Conservation (phyloP, 176 grass and related monocot genomes). For the Musa itinerans region DNA sequence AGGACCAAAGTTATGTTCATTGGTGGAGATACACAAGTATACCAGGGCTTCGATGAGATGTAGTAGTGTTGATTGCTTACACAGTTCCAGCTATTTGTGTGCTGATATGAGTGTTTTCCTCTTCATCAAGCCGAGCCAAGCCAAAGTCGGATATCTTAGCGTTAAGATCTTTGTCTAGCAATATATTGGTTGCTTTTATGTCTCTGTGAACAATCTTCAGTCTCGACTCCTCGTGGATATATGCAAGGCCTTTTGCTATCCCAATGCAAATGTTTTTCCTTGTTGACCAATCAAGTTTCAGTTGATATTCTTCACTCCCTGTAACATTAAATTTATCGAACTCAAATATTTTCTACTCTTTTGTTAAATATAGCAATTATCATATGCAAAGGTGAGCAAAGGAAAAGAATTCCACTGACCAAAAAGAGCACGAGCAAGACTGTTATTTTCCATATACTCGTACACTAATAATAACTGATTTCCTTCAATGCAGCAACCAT, state of each 20-base stretch:
- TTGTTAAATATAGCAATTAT: too few relatives aligned
- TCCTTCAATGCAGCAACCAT: slow-evolving; percentile 8
- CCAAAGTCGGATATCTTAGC: slow-evolving; percentile 5
- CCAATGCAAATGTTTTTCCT: slow-evolving; percentile 8
- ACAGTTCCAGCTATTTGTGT: not conserved
- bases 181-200: slow-evolving; percentile 2
- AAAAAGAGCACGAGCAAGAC: slow-evolving; percentile 1
- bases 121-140: slow-evolving; percentile 10
- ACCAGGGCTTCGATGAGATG: not conserved
- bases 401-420: not conserved
- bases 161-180: slow-evolving; percentile 10
- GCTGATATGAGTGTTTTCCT: slow-evolving; percentile 2
- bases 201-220: slow-evolving; percentile 5
- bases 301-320: not conserved
- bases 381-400: not conserved
- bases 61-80: not conserved
- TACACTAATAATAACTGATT: slow-evolving; percentile 9
- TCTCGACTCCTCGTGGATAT: slow-evolving; percentile 6
- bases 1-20: not conserved
- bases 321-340: not conserved
- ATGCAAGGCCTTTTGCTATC: slow-evolving; percentile 7
- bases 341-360: not conserved
- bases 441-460: slow-evolving; percentile 15
- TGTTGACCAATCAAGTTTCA: slow-evolving; percentile 1
- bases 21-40: not conserved